A percentile compares a stretch with the other conserved stretches of the same genome.
These are phyloP conservation scores for Clavariopsis aquatica DNA, from an alignment of 495 filamentous ascomycete species.

Conservation along the genomic window DNA sequence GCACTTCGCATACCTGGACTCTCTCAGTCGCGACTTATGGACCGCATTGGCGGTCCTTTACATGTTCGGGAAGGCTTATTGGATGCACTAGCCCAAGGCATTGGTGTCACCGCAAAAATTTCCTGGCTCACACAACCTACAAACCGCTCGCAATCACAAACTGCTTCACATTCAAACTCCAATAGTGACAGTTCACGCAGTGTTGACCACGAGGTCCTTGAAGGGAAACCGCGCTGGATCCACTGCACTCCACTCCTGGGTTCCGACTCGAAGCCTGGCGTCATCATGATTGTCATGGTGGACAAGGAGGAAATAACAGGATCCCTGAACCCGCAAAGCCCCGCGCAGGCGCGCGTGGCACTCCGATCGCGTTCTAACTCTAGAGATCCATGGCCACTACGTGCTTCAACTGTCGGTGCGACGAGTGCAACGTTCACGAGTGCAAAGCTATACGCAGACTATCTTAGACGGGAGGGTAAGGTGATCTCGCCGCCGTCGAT, in stretches of 20 bases:
- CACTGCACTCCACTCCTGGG: constrained; percentile 64
- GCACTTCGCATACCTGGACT: constrained; percentile 47
- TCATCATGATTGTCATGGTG: constrained; percentile 67
- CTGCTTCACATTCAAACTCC: not conserved
- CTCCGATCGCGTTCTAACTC: not conserved
- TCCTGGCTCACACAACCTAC: constrained; percentile 41
- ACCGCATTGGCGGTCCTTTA: constrained; percentile 43
- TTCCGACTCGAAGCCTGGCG: constrained; percentile 58
- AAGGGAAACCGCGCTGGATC: constrained; percentile 54
- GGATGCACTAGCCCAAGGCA: constrained; percentile 41
- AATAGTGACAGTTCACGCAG: not conserved
- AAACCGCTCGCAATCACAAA: not conserved
- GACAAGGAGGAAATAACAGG: constrained; percentile 50
- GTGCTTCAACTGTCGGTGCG: constrained; percentile 13
- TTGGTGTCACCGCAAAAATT: constrained; percentile 45
- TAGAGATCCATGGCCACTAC: constrained; percentile 15
- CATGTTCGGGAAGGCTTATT: constrained; percentile 44
- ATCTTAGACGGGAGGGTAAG: constrained; percentile 36
- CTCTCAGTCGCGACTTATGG: constrained; percentile 44
- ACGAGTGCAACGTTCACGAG: constrained; percentile 31
- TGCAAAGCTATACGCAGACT: constrained; percentile 44
- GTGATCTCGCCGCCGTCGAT: not conserved
- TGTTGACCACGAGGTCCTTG: not conserved
- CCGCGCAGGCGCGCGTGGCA: not conserved
- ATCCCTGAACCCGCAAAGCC: constrained; percentile 10